phyloP scores from a whole-genome alignment of 164 flowering plant species.

The Aristolochia fimbriata region DNA sequence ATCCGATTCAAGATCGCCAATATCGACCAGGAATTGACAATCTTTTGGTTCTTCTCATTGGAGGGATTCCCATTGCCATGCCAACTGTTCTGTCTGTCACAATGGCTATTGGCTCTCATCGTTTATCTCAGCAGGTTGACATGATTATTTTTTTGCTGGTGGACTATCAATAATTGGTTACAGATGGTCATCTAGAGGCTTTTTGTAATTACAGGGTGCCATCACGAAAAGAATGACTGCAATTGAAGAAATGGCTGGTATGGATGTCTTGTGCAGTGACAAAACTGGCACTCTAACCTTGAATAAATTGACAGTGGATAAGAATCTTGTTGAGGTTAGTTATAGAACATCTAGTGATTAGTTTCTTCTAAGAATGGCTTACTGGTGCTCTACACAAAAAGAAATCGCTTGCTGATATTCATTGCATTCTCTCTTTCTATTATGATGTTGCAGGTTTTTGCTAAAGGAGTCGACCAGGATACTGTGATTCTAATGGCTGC shows the following conservation, averaged over 20 bases:
- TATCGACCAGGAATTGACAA: conserved; percentile 67
- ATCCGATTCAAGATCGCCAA: conserved; percentile 47
- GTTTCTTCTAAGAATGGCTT: background rate
- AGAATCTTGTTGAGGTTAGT: conserved; percentile 75
- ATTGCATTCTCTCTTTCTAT: background rate
- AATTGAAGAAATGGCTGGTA: conserved; percentile 96
- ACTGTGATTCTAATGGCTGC: conserved; percentile 52
- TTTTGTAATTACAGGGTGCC: conserved; percentile 54
- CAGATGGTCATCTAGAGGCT: background rate
- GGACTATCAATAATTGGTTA: background rate
- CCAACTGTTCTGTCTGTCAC: conserved; percentile 70
- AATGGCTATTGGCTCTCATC: conserved; percentile 75
- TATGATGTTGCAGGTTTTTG: conserved; percentile 35
- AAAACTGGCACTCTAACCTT: conserved; percentile 87
- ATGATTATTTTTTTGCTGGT: background rate
- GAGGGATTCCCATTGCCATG: conserved; percentile 79
- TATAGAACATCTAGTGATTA: background rate
- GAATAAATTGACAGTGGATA: conserved; percentile 81
- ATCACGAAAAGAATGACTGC: conserved; percentile 97
- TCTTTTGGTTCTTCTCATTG: conserved; percentile 57
- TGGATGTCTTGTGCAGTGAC: conserved; percentile 96
- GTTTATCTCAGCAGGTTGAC: conserved; percentile 55
- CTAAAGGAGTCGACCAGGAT: conserved; percentile 41
- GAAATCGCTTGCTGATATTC: background rate
- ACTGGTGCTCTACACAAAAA: no score